These are phyloP conservation scores for Metarhizium humberi DNA, from an alignment of 2,329 filamentous ascomycete species.

Conservation along the genomic window DNA sequence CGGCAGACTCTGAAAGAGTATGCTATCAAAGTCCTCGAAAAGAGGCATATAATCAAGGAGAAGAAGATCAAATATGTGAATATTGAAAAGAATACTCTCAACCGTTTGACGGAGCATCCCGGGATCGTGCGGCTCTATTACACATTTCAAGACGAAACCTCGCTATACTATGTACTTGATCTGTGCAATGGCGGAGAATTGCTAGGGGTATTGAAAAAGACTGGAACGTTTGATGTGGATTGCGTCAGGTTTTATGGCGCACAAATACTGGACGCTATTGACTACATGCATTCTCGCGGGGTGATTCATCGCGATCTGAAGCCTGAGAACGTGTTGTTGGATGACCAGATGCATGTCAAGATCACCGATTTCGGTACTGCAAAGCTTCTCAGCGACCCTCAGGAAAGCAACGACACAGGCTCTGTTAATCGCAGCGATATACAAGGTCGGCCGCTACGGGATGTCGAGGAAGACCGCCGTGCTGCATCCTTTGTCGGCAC, in stretches of 20 bases:
- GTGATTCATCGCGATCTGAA: constrained; percentile 97
- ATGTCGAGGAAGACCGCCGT: constrained; percentile 53
- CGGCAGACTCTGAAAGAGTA: constrained; percentile 92
- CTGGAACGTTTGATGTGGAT: constrained; percentile 88
- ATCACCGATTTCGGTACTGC: constrained; percentile 98
- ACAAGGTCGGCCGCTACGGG: constrained; percentile 24
- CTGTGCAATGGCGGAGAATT: constrained; percentile 88
- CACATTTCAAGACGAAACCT: constrained; percentile 95
- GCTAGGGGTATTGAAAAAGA: constrained; percentile 85
- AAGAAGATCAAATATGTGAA: constrained; percentile 99
- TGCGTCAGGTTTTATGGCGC: constrained; percentile 91
- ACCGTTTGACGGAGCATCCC: constrained; percentile 90
- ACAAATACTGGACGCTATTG: constrained; percentile 90
- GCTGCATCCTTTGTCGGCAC: constrained; percentile 96
- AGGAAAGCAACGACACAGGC: constrained; percentile 32
- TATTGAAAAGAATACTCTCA: constrained; percentile 97
- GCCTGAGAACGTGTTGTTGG: constrained; percentile 90
- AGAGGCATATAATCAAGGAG: constrained; percentile 98
- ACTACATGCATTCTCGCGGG: constrained; percentile 94
- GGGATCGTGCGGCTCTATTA: constrained; percentile 96
- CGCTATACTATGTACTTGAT: constrained; percentile 93
- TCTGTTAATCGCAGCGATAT: constrained; percentile 25
- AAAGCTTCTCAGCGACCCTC: constrained; percentile 59
- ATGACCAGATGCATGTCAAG: constrained; percentile 95
- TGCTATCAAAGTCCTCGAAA: constrained; percentile 96